Base-by-base conservation (phyloP, 768 basidiomycete species). In the Rhizopogon vulgaris region DNA sequence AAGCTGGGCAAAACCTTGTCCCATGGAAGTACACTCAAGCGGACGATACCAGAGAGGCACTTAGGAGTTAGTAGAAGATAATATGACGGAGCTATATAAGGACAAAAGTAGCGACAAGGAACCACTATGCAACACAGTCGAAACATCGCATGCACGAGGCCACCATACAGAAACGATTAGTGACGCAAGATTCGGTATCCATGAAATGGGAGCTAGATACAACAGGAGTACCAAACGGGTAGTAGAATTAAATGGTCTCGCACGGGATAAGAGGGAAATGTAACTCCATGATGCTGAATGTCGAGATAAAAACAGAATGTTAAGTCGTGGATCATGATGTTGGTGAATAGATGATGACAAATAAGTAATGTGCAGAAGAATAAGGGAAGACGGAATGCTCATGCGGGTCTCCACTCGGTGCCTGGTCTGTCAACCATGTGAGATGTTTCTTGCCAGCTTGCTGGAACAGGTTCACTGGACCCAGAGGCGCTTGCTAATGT, bases 401-500 rank as follows among this genome's bases (percentile, higher is more conserved):
- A 75, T 55, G 66, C 69, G 58, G 69, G 71, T 39, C 69, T 64
- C 75, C 68, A 74, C 51, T 67, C 57, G 41, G 60, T 48, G 52
- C 60, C 66, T n/a, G 72, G 62, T 49, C 71, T 67, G 54, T 75
- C 74, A 17, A 69, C 65, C 73, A 77, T 75, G 42, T 74, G 72
- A 22, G 73, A 66, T 28, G 67, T 50, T 24, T 69, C 73, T 27
- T 72, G 73, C 79, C 77, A 80, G 60, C 77, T 81, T 42, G 73
- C 65, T 15, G 74, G 70, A 36, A 73, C 76, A 22, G 67, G 66
- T 32, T 70, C 75, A 49, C 77, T 75, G 49, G 76, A 73, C 40
- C 79, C 82, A 15, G 83, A 83, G 30, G 60, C 77, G 22, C 79
- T 78, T 14, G 75, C 74, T 10, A 84, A 63, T 6, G 83, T 85